Base-by-base conservation (phyloP, 352 stramenopile species). In the Globisporangium polare region DNA sequence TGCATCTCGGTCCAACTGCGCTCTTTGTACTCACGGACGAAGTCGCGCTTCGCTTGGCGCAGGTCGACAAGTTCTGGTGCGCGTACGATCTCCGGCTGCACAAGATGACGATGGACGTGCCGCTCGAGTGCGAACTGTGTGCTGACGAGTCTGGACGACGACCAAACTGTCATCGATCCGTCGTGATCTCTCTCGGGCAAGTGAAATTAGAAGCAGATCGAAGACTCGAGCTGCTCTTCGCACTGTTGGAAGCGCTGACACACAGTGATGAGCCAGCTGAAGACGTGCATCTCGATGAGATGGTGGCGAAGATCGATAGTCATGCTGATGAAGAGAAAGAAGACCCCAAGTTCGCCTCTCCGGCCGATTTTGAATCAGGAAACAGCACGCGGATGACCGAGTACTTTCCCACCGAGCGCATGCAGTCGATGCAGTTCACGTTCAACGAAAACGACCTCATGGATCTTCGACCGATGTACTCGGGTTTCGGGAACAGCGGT, bases 201-300 rank as follows among this genome's bases (percentile, higher is more conserved):
- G 79, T 96, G 17, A 96, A 96, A 49, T 60, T 96, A 9, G 87
- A 96, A 59, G 87, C 87, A 8, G 87, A 96, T 64, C 77, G 87
- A 49, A 70, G 87, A 15, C 69, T 96, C 27, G 80, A 91, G 63
- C 62, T 96, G 24, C 69, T 96, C 26, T 96, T 92, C 47, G 86
- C 87, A 7, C 42, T 96, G 9, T 63, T 94, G 18, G 87, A 94
- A 60, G 84, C 86, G 2, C 45, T 96, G 2, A 80, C 87, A 3
- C 68, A 68, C 12, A 77, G 69, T 1, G 73, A 85, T n/a, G 62
- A 67, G n/a, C 18, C 37, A 43, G 27, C 15, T 49, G 15, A 63
- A 17, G 58, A 68, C 24, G 72, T 85, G 17, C 35, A 41, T 7
- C 63, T 78, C 1, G 69, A 78, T 43, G 58, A 69, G 27, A 61